These are phyloP conservation scores for Candida chilensis DNA, from an alignment of 805 yeast genomes.

Conservation along the genomic window DNA sequence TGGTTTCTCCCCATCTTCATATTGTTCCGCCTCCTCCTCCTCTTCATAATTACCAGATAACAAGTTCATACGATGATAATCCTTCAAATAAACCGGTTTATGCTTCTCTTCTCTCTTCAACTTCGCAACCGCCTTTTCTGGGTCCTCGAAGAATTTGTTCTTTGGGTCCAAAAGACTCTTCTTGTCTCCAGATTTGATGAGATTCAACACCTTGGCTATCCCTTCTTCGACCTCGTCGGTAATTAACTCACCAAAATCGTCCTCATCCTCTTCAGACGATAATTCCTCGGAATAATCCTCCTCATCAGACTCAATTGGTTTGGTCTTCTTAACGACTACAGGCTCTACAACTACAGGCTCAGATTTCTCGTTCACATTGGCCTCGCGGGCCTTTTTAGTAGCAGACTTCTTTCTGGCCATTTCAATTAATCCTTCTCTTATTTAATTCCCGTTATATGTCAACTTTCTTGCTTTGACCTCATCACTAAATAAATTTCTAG, in stretches of 20 bases:
- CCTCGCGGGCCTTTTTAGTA: slow-evolving; percentile 57
- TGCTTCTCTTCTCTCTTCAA: slow-evolving; percentile 21
- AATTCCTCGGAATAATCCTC: slow-evolving; percentile 20
- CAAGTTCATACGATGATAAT: slow-evolving; percentile 80
- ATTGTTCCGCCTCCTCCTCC: slow-evolving; percentile 33
- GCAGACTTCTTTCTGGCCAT: slow-evolving; percentile 91
- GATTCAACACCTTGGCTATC: slow-evolving; percentile 58
- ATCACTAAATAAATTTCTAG: too few relatives aligned
- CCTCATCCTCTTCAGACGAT: slow-evolving; percentile 68
- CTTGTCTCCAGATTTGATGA: slow-evolving; percentile 63
- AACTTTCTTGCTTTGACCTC: too few relatives aligned
- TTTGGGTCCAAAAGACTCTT: slow-evolving; percentile 58
- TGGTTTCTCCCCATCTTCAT: slow-evolving; percentile 52
- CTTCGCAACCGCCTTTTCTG: slow-evolving; percentile 28
- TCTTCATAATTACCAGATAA: slow-evolving; percentile 55
- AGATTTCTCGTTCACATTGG: slow-evolving; percentile 8
- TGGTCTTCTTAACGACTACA: slow-evolving; percentile 13
- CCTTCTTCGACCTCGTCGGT: slow-evolving; percentile 83
- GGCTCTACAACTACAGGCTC: slow-evolving; percentile 5
- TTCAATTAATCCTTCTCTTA: too few relatives aligned
- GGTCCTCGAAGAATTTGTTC: slow-evolving; percentile 66
- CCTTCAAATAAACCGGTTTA: slow-evolving; percentile 84
- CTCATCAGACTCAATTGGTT: slow-evolving; percentile 12
- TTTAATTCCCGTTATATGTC: too few relatives aligned
- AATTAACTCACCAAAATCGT: slow-evolving; percentile 80